phyloP scores from a whole-genome alignment of 768 basidiomycete species.

The Podaxis sp. region DNA sequence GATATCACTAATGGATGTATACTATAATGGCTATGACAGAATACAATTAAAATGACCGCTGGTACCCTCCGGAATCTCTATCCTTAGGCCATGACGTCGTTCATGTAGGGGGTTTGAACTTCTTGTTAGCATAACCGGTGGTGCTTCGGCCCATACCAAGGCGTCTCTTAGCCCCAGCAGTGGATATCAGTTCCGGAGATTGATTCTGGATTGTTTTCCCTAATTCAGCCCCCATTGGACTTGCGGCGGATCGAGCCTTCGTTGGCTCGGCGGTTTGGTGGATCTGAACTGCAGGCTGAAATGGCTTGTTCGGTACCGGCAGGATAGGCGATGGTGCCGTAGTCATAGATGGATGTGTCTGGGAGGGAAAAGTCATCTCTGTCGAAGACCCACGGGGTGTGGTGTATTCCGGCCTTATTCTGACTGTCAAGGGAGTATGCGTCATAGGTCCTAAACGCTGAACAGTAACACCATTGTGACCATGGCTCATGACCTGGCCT shows the following conservation, averaged over 20 bases:
- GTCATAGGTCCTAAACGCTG: neutral
- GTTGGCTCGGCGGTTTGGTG: neutral
- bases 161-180: slow-evolving; percentile 47
- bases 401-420: neutral
- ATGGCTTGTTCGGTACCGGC: neutral
- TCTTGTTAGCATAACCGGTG: slow-evolving; percentile 63
- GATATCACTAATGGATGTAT: neutral
- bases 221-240: slow-evolving; percentile 1
- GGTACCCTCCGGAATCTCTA: neutral
- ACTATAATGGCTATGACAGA: neutral
- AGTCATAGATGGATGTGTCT: neutral
- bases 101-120: slow-evolving; percentile 59
- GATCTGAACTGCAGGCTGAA: neutral
- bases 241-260: neutral
- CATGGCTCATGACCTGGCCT: neutral
- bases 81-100: neutral
- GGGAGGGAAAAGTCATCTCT: neutral
- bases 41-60: neutral
- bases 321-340: neutral
- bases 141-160: slow-evolving; percentile 60
- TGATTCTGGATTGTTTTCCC: slow-evolving; percentile 11
- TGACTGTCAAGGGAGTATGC: neutral
- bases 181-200: neutral
- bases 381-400: neutral
- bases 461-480: slow-evolving; percentile 1